Base-by-base conservation (phyloP, 2,329 filamentous ascomycete genomes). In the Epichloe brachyelytri region DNA sequence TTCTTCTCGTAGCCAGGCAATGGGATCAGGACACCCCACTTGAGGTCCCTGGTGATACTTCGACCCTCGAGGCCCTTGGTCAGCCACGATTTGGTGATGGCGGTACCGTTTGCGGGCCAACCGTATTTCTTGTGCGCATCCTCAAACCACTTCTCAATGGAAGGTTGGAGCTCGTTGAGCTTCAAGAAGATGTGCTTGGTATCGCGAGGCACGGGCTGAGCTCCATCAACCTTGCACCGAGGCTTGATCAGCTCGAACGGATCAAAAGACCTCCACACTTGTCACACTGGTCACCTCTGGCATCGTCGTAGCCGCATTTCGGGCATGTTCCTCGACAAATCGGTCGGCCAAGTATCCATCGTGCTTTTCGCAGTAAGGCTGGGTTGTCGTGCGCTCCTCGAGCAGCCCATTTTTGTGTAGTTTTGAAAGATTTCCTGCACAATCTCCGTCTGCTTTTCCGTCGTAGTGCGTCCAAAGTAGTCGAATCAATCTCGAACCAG, bases 401-500 rank as follows among this genome's bases (percentile, higher is more conserved):
- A 97, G 76, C 63, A 82, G 95, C 30, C 86, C 88, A 61, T 95
- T 95, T 56, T 93, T 78, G 71, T 89, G 77, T n/a, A 98, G 79
- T 65, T 89, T 83, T 51, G 75, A 73, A 97, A 97, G 58, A 97
- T 90, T 56, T 87, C 81, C 69, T 97, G 93, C 10, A 90, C 87
- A 60, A 98, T 97, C 58, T 88, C 80, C 20, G 89, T 96, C 69
- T 97, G 93, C 61, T 93, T 80, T 50, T 79, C 70, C 17, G 91
- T 97, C 3, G 90, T 88, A 5, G 93, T 97, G 53, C 90, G 85
- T 55, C 90, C 93, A 65, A 97, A 98, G 68, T 90, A 84, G 70
- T 97, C 91, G 65, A 97, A 97, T 53, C 83, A 63, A 97, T 91
- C 63, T 89, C 82, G 72, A 98, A 98, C 88, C 91, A 96, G 67